These are phyloP conservation scores for Stephania yunnanensis DNA, from an alignment of 164 flowering plant genomes.

Conservation along the genomic window DNA sequence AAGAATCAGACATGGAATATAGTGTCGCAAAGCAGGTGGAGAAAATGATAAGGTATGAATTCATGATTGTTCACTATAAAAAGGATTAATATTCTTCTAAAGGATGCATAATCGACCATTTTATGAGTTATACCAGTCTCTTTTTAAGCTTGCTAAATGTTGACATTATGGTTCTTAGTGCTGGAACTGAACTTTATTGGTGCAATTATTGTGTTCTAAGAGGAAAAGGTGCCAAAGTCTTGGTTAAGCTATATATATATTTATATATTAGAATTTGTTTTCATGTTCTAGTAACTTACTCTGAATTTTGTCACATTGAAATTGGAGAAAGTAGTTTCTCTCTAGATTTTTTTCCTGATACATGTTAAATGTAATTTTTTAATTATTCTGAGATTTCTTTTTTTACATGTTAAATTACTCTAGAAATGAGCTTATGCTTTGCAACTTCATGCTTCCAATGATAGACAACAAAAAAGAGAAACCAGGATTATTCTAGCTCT, in stretches of 20 bases:
- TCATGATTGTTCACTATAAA: background rate
- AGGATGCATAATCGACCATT: background rate
- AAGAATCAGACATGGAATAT: slow-evolving; percentile 96
- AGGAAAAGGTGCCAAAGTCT: background rate
- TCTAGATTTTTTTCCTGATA: background rate
- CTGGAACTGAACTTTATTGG: background rate
- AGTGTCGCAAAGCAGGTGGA: slow-evolving; percentile 99
- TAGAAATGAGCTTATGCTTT: background rate
- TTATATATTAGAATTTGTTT: too few species aligned
- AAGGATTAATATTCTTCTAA: background rate
- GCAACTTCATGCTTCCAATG: background rate
- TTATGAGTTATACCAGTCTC: background rate
- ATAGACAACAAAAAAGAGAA: background rate
- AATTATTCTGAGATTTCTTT: too few species aligned
- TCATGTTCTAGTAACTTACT: background rate
- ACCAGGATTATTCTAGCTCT: background rate
- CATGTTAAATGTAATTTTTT: background rate
- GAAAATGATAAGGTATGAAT: slow-evolving; percentile 83
- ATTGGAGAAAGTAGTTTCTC: too few species aligned
- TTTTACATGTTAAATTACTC: background rate
- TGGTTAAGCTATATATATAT: background rate
- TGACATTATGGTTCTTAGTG: background rate
- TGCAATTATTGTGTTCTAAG: background rate
- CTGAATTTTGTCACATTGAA: background rate
- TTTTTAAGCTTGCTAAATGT: background rate